Percentiles rank a stretch among this genome's conserved stretches.
Evolutionary conservation across 192 early-diverging fungal species (phyloP).

Genomic region (Entomortierella parvispora): DNA sequence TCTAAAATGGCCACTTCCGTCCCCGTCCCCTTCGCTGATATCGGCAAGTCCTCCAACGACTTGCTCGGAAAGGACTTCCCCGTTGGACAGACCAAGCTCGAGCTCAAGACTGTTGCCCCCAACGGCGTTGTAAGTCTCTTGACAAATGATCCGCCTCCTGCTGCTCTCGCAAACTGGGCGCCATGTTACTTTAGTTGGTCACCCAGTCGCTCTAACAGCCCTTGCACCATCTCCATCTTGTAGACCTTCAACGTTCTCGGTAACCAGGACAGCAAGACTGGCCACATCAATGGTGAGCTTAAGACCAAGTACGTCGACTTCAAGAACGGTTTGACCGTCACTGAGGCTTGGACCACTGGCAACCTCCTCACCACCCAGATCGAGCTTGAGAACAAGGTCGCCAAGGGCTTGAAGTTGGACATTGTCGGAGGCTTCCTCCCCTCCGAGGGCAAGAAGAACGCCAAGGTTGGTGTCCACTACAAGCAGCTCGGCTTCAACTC

Average conservation of each 20-base stretch:
- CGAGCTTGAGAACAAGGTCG: constrained; percentile 93
- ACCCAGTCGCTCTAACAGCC: too few relatives aligned
- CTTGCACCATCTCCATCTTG: not conserved
- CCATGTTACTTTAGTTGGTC: too few relatives aligned
- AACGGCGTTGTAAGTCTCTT: constrained; percentile 91
- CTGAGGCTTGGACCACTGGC: constrained; percentile 96
- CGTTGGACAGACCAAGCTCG: constrained; percentile 92
- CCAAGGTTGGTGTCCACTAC: constrained; percentile 89
- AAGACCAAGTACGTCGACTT: constrained; percentile 98
- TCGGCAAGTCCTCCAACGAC: constrained; percentile 95
- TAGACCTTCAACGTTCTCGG: constrained; percentile 97
- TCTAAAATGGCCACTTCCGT: constrained; percentile 53
- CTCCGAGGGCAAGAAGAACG: constrained; percentile 81
- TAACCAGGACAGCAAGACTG: constrained; percentile 94
- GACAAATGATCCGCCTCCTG: not conserved
- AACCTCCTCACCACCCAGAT: constrained; percentile 93
- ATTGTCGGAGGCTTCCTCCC: constrained; percentile 86
- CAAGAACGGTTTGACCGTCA: constrained; percentile 92
- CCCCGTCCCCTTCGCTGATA: constrained; percentile 91
- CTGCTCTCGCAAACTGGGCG: not conserved
- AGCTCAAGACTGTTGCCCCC: constrained; percentile 95
- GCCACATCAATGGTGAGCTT: constrained; percentile 93
- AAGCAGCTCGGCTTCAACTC: constrained; percentile 96
- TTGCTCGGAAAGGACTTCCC: constrained; percentile 98
- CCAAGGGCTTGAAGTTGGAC: constrained; percentile 97